Conservation (phyloP, 495 filamentous ascomycete genomes). For the Lasiosphaeria hispida region DNA sequence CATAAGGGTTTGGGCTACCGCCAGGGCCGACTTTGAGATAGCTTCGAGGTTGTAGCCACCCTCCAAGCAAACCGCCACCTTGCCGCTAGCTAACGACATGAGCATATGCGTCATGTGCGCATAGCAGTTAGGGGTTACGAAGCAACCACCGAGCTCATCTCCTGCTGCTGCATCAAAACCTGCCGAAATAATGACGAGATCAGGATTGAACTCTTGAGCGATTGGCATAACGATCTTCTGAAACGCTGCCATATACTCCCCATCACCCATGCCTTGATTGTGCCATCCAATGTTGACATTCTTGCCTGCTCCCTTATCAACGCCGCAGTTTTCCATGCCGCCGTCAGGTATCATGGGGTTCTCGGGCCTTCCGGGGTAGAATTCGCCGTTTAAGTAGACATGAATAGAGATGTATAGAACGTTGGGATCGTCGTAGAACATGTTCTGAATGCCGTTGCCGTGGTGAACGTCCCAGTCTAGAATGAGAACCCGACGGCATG, state of each 20-base stretch:
- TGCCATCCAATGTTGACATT: conserved; percentile 97
- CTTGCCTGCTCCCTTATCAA: conserved; percentile 70
- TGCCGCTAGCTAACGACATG: conserved; percentile 90
- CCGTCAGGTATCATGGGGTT: conserved; percentile 58
- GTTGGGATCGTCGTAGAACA: conserved; percentile 92
- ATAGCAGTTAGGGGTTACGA: conserved; percentile 86
- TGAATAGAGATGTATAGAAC: conserved; percentile 97
- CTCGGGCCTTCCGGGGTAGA: conserved; percentile 78
- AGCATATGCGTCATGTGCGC: conserved; percentile 99
- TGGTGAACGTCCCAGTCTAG: conserved; percentile 89
- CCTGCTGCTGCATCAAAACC: conserved; percentile 95
- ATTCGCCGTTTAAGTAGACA: conserved; percentile 74
- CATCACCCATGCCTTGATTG: conserved; percentile 90
- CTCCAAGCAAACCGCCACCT: conserved; percentile 88
- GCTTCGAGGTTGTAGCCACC: conserved; percentile 93
- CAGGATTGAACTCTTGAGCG: conserved; percentile 85
- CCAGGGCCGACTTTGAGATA: conserved; percentile 86
- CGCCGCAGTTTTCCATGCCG: conserved; percentile 72
- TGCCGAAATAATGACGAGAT: conserved; percentile 92
- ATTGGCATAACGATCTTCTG: conserved; percentile 98
- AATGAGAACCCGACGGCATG: conserved; percentile 84
- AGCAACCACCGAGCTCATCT: conserved; percentile 88
- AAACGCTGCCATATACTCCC: conserved; percentile 94
- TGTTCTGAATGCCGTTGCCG: conserved; percentile 96
- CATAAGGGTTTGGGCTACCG: conserved; percentile 90